Evolutionary conservation across 106 monocot genomes (phyloP).

Genomic region (Acorus calamus): DNA sequence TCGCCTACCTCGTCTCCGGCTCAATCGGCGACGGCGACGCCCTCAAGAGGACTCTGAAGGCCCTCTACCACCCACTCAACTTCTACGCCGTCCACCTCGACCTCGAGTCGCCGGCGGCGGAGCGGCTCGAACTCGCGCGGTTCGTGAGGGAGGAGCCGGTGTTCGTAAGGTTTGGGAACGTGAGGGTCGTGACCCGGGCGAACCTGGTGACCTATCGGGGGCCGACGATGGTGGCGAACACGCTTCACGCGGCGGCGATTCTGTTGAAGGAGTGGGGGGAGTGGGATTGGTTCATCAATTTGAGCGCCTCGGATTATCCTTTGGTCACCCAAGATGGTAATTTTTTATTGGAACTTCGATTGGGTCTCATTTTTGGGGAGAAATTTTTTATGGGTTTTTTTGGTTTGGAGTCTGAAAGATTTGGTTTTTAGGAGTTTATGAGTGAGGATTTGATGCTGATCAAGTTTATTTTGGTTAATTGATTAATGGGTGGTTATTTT

Average conservation of each 20-base stretch:
- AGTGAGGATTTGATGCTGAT: too few relatives aligned
- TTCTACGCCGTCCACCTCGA: slow-evolving; percentile 36
- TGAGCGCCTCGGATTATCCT: slow-evolving; percentile 60
- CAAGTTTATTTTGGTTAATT: too few relatives aligned
- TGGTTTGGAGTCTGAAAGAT: too few relatives aligned
- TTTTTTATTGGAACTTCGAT: background rate
- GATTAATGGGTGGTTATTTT: too few relatives aligned
- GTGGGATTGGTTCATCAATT: slow-evolving; percentile 77
- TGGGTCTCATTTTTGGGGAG: too few relatives aligned
- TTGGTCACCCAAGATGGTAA: slow-evolving; percentile 67
- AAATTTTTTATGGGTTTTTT: too few relatives aligned
- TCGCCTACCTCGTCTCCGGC: slow-evolving; percentile 48
- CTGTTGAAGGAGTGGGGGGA: slow-evolving; percentile 38
- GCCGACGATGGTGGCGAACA: slow-evolving; percentile 56
- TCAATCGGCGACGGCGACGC: slow-evolving; percentile 28
- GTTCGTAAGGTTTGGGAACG: slow-evolving; percentile 26
- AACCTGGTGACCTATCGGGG: slow-evolving; percentile 44
- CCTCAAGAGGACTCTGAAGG: slow-evolving; percentile 26
- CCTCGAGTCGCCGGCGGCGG: slow-evolving; percentile 23
- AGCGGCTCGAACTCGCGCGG: slow-evolving; percentile 25
- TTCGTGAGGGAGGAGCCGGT: slow-evolving; percentile 15
- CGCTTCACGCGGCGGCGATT: slow-evolving; percentile 54
- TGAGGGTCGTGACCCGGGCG: slow-evolving; percentile 23
- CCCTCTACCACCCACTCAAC: slow-evolving; percentile 34
- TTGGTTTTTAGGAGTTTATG: too few relatives aligned